Evolutionary conservation across 108 stramenopile genomes (phyloP), one percentile per base, ranked within the genome.

Genomic region (Pseudonitzschia multiseries): DNA sequence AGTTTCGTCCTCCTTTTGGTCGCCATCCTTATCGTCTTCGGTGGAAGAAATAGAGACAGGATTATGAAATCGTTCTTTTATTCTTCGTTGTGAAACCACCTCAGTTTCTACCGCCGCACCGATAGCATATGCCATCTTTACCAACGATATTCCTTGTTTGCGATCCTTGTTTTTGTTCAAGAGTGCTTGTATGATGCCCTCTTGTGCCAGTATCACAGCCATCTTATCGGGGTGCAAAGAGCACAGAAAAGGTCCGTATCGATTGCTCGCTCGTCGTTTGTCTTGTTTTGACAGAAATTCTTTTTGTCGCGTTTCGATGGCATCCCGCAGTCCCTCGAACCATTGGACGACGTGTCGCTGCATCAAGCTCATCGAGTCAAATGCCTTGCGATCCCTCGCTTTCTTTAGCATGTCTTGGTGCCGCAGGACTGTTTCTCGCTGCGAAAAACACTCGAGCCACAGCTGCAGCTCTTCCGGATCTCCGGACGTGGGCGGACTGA

Each of bases 171-270:
- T 68, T 43, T 70, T 64, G 15, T 73, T 68, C 20, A 60, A 24
- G 15, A 96, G 69, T 14, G 84, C 57, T 48, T 76, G 63, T 26
- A 80, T 85, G 42, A 93, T 73, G 32, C 89, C 90, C 21, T 86
- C 83, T 70, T 97, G 93, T 31, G 93, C 82, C 4, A 86, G n/a
- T 40, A 98, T 83, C 31, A 97, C 91, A 9, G 98, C 94, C 63
- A 98, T 82, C 69, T 96, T 96, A 52, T 89, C 87, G 18, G 95
- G 82, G 56, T 82, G 87, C 27, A 98, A 67, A 2, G 91, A 78
- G 70, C 94, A 88, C 5, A 98, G 74, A 50, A 89, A 84, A 1
- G 95, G 93, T 10, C 97, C 97, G 66, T 93, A 96, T 41, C 82
- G 48, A 42, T 86, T 85, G 50, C 69, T 76, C 6, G 73, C 89